Percentiles rank a stretch among this genome's conserved stretches.
These are phyloP conservation scores for Cutaneotrichosporon daszewskae DNA, from an alignment of 1,284 basidiomycete genomes.

Conservation along the genomic window DNA sequence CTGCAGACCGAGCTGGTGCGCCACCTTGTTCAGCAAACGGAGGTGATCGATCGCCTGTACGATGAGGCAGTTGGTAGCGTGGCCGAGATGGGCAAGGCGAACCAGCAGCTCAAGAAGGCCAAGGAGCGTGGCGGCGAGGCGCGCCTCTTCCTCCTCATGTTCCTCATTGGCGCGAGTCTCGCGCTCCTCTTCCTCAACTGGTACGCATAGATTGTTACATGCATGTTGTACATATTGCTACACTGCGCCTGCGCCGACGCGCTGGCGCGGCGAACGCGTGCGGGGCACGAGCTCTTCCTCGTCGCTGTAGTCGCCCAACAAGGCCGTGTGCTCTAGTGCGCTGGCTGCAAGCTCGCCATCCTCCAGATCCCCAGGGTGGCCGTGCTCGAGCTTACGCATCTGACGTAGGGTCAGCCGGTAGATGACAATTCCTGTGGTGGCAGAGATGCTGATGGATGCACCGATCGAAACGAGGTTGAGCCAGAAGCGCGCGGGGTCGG, in stretches of 20 bases:
- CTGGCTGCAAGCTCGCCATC: slow-evolving; percentile 33
- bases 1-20: slow-evolving; percentile 55
- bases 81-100: slow-evolving; percentile 51
- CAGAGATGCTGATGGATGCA: slow-evolving; percentile 29
- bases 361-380: slow-evolving; percentile 13
- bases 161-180: slow-evolving; percentile 52
- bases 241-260: no score
- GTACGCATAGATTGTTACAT: slow-evolving; percentile 31
- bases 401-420: slow-evolving; percentile 44
- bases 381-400: slow-evolving; percentile 39
- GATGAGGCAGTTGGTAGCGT: slow-evolving; percentile 53
- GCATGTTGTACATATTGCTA: not conserved
- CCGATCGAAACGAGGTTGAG: slow-evolving; percentile 41
- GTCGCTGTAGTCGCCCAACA: slow-evolving; percentile 32
- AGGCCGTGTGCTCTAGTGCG: slow-evolving; percentile 30
- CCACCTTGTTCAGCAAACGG: slow-evolving; percentile 53
- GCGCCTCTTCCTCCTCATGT: slow-evolving; percentile 52
- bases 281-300: slow-evolving; percentile 17
- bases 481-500: slow-evolving; percentile 40
- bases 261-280: not conserved
- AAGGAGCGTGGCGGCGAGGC: slow-evolving; percentile 52
- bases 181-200: slow-evolving; percentile 54
- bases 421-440: slow-evolving; percentile 40
- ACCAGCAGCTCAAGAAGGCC: slow-evolving; percentile 53
- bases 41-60: slow-evolving; percentile 52